phyloP scores from a whole-genome alignment of 331 rosid species.

The Pyracantha coccinea region DNA sequence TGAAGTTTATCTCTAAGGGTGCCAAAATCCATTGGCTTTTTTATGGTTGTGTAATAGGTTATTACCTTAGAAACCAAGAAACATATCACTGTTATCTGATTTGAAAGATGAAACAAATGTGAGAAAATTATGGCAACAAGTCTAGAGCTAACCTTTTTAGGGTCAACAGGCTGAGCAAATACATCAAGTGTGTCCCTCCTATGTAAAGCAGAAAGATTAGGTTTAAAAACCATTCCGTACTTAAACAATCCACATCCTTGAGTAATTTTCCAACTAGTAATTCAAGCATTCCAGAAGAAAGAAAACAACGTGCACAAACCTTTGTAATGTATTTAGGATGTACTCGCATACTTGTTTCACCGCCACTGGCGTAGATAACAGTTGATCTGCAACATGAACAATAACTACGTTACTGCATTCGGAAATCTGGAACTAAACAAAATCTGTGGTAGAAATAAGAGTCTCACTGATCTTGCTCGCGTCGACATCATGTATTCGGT shows the following conservation, averaged over 20 bases:
- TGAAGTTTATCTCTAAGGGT: slow-evolving; percentile 53
- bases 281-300: neutral
- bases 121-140: neutral
- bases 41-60: slow-evolving; percentile 16
- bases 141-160: slow-evolving; percentile 27
- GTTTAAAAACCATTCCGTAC: neutral
- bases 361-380: neutral
- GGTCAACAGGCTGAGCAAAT: slow-evolving; percentile 37
- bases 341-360: slow-evolving; percentile 21
- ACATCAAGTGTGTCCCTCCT: slow-evolving; percentile 29
- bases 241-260: neutral
- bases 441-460: neutral
- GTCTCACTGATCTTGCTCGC: slow-evolving; percentile 29
- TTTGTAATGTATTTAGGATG: slow-evolving; percentile 35
- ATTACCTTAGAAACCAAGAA: slow-evolving; percentile 22
- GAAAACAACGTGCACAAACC: slow-evolving; percentile 21
- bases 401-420: neutral
- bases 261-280: neutral
- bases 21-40: slow-evolving; percentile 61
- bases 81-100: neutral
- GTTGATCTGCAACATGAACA: slow-evolving; percentile 11
- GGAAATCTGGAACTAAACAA: neutral
- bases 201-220: neutral
- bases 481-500: neutral
- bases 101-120: neutral